Conservation (phyloP, 2,329 filamentous ascomycete genomes). For the Cephalotrichum gorgonifer region DNA sequence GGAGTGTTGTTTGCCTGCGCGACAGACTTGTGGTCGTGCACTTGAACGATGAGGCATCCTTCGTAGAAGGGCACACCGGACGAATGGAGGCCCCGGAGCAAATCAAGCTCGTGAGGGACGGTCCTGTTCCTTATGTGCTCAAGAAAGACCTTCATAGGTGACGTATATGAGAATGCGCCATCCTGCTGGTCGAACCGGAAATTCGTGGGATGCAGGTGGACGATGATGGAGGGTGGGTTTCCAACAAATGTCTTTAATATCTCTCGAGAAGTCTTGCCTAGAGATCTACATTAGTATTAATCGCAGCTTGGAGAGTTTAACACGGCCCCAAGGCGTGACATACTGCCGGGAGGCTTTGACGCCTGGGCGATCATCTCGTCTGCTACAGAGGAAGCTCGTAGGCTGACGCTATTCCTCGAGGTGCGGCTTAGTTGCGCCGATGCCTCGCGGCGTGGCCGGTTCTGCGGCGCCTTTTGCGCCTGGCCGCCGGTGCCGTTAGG, state of each 20-base stretch:
- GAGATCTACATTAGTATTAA: neutral
- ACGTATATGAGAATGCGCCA: conserved; percentile 83
- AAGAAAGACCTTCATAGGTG: conserved; percentile 74
- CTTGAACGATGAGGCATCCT: conserved; percentile 84
- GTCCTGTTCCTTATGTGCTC: conserved; percentile 69
- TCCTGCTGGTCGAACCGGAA: conserved; percentile 93
- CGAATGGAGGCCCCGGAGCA: conserved; percentile 67
- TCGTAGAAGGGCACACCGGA: conserved; percentile 78
- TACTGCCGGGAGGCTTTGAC: conserved; percentile 41
- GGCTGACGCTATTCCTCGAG: conserved; percentile 39
- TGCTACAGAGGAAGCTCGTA: conserved; percentile 36
- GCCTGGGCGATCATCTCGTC: conserved; percentile 27
- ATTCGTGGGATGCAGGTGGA: conserved; percentile 77
- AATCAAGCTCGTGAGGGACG: conserved; percentile 85
- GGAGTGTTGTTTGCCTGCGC: conserved; percentile 49
- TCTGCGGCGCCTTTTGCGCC: conserved; percentile 39
- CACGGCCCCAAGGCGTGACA: neutral
- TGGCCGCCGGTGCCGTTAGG: conserved; percentile 27
- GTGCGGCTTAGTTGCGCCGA: conserved; percentile 33
- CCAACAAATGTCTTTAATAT: conserved; percentile 75
- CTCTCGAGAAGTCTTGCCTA: conserved; percentile 64
- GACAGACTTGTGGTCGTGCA: conserved; percentile 75
- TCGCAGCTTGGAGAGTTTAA: neutral
- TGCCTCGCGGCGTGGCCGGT: conserved; percentile 49
- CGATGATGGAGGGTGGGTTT: conserved; percentile 68